Percentiles rank a stretch among this genome's conserved stretches.
Conservation (phyloP, 2,329 filamentous ascomycete species). For the Lasiodiplodia theobromae region DNA sequence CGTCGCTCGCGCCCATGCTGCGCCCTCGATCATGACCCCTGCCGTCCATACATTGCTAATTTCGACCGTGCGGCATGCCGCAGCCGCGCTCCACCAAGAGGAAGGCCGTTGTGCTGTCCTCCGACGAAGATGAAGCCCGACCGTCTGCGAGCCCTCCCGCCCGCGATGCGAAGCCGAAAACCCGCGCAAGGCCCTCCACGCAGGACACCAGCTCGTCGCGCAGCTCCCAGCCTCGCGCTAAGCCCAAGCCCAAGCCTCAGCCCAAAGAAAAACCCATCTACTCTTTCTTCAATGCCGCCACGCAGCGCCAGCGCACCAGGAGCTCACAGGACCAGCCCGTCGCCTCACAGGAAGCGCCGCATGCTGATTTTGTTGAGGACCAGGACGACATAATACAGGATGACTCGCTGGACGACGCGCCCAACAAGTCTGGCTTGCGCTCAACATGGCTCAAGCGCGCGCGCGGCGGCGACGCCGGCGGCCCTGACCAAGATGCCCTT, state of each 20-base stretch:
- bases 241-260: constrained; percentile 45
- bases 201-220: background rate
- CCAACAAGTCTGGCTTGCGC: constrained; percentile 31
- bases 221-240: constrained; percentile 44
- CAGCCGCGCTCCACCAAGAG: constrained; percentile 44
- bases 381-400: constrained; percentile 48
- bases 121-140: constrained; percentile 41
- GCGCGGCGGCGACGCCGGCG: constrained; percentile 33
- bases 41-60: constrained; percentile 31
- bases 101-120: constrained; percentile 46
- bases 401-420: constrained; percentile 43
- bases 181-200: constrained; percentile 11
- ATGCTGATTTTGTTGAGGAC: constrained; percentile 35
- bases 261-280: constrained; percentile 52
- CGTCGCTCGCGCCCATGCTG: constrained; percentile 30
- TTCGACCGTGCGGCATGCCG: constrained; percentile 45
- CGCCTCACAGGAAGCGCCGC: constrained; percentile 48
- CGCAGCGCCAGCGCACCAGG: constrained; percentile 48
- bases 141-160: constrained; percentile 33
- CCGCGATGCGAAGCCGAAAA: background rate
- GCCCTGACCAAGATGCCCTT: constrained; percentile 34
- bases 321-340: constrained; percentile 42
- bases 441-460: constrained; percentile 42
- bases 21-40: constrained; percentile 41
- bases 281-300: constrained; percentile 57